Percentiles rank a stretch among this genome's conserved stretches.
Evolutionary conservation across 495 filamentous ascomycete genomes (phyloP).

Genomic region (Talaromyces borbonicus): DNA sequence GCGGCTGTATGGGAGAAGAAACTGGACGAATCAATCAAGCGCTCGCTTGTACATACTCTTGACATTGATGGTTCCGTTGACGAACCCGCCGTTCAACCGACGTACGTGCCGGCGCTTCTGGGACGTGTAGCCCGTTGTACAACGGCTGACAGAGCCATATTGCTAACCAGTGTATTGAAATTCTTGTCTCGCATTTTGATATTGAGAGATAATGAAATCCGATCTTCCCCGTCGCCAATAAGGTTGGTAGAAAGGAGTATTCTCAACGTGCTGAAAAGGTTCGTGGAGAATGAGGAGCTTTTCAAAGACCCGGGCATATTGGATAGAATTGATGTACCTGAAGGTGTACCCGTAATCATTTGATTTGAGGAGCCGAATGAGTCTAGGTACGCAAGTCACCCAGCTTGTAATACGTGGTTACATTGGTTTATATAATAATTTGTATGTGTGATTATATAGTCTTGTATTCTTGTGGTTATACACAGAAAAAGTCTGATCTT

Average conservation of each 20-base stretch:
- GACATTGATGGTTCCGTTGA: conserved; percentile 22
- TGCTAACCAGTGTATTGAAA: conserved; percentile 4
- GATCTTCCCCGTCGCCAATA: conserved; percentile 2
- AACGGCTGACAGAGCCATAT: neutral
- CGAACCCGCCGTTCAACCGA: conserved; percentile 24
- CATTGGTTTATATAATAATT: no score
- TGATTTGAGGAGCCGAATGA: no score
- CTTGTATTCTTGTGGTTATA: no score
- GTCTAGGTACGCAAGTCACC: no score
- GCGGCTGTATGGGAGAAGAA: conserved; percentile 13
- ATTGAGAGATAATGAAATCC: neutral
- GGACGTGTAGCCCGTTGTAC: conserved; percentile 1
- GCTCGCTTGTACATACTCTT: conserved; percentile 14
- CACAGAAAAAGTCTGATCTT: no score
- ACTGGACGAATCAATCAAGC: conserved; percentile 13
- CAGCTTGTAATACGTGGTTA: no score
- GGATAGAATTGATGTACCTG: conserved; percentile 12
- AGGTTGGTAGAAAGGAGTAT: conserved; percentile 14
- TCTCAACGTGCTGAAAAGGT: conserved; percentile 10
- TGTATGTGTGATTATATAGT: no score
- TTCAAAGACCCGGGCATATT: conserved; percentile 12
- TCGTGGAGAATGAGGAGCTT: conserved; percentile 13
- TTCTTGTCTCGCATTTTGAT: conserved; percentile 14
- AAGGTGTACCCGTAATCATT: conserved; percentile 4
- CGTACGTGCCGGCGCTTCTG: conserved; percentile 25